Evolutionary conservation across 2,329 filamentous ascomycete species (phyloP).

Genomic region (Fusarium gaditjirri): DNA sequence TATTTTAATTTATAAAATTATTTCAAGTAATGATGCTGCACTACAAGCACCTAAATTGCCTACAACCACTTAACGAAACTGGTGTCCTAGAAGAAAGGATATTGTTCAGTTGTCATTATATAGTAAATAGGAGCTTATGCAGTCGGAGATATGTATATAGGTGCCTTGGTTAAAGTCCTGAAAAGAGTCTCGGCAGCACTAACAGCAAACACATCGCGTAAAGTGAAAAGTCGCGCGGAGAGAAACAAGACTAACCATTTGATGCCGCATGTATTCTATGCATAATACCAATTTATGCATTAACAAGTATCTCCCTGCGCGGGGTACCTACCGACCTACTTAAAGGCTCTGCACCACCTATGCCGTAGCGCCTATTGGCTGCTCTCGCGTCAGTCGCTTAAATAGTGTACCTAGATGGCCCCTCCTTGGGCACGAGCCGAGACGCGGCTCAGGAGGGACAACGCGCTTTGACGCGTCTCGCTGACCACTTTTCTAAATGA

Average conservation of each 20-base stretch:
- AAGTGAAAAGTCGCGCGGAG: constrained; percentile 9
- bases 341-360: not conserved
- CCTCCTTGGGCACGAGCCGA: constrained; percentile 21
- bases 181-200: not conserved
- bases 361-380: constrained; percentile 11
- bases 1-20: not conserved
- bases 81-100: not conserved
- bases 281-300: constrained; percentile 12
- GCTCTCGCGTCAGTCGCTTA: constrained; percentile 14
- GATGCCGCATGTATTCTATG: not conserved
- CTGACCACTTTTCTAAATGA: constrained; percentile 39
- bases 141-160: not conserved
- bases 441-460: constrained; percentile 18
- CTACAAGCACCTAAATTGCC: not conserved
- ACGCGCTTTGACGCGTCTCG: constrained; percentile 33
- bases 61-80: not conserved
- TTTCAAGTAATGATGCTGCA: not conserved
- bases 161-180: not conserved
- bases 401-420: not conserved
- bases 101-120: not conserved
- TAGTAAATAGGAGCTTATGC: not conserved
- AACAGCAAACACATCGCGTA: constrained; percentile 1
- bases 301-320: not conserved
- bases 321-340: not conserved
- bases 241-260: not conserved